These are phyloP conservation scores for Kalaharituber pfeilii DNA, from an alignment of 2,329 filamentous ascomycete genomes.

Conservation along the genomic window DNA sequence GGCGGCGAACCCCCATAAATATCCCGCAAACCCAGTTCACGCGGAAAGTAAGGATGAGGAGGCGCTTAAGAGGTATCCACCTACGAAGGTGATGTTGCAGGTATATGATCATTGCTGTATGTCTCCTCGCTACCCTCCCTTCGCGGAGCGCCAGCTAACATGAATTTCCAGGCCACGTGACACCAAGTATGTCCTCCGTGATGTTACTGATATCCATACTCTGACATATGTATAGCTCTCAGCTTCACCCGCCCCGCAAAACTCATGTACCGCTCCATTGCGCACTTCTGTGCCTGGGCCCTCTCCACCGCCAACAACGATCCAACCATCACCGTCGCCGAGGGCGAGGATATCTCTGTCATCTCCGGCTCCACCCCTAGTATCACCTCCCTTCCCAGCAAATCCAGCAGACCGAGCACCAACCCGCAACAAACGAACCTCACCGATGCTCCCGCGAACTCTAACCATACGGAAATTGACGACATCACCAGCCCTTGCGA, in stretches of 20 bases:
- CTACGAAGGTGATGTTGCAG: slow-evolving; percentile 83
- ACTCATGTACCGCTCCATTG: slow-evolving; percentile 81
- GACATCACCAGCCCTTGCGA: slow-evolving; percentile 6
- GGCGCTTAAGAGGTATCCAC: slow-evolving; percentile 47
- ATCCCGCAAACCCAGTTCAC: slow-evolving; percentile 37
- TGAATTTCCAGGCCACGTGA: not conserved
- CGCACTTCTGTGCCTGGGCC: slow-evolving; percentile 82
- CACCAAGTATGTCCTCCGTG: not conserved
- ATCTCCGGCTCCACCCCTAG: not conserved
- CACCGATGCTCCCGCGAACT: not conserved
- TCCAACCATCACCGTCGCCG: slow-evolving; percentile 1
- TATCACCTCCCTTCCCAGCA: slow-evolving; percentile 5
- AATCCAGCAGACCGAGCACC: not conserved
- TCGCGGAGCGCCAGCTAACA: too few relatives aligned
- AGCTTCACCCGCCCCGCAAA: slow-evolving; percentile 94
- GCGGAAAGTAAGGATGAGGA: slow-evolving; percentile 20
- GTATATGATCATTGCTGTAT: slow-evolving; percentile 83
- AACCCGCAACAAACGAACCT: not conserved
- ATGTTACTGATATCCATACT: slow-evolving; percentile 24
- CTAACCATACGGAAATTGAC: slow-evolving; percentile 2
- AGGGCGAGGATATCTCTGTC: slow-evolving; percentile 1
- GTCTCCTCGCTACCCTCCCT: not conserved
- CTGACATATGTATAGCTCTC: slow-evolving; percentile 42
- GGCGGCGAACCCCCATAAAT: slow-evolving; percentile 64
- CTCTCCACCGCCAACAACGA: not conserved